Base-by-base conservation (phyloP, 106 monocot species). In the Ottelia alismoides region DNA sequence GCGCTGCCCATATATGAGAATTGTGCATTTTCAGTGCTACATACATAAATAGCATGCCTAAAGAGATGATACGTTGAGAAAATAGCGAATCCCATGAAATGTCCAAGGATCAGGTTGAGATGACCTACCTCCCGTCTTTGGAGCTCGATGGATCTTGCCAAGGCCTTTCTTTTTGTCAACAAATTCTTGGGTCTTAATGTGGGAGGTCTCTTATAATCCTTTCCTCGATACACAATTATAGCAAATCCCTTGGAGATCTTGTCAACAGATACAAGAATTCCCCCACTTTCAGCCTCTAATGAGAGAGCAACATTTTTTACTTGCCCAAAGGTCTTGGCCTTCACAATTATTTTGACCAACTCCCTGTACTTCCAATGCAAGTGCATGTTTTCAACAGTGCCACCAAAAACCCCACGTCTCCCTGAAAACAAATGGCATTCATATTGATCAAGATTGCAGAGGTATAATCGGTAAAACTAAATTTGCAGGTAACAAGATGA, bases 331-430 rank as follows among this genome's bases (percentile, higher is more conserved):
- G 53, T 79, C 70, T 85, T 98, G 1, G 82, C 75, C 26, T 98
- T 98, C 48, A 85, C 65, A 49, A 98, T 58, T 23, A 98, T 60
- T 67, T 98, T 98, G 31, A 98, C 79, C 27, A 98, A 52, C 55
- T 98, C 96, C 55, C 96, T 67, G 46, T 98, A 98, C 49, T 90
- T 98, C 96, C 96, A 98, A 58, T 98, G 96, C 64, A 98, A 69
- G 55, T 98, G 96, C 96, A 98, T 98, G 70, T 98, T 98, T 67
- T 98, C 96, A 16, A 98, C 79, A 18, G 96, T 98, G 11, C 96
- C 96, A 68, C 77, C 89, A 70, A 98, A 98, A 29, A 98, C 89
- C 47, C 89, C 89, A 72, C 89, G 89, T 51, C 96, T 82, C 44
- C 96, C 96, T 98, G 70, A 51, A 68, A 67, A 16, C 40, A 43